A percentile compares a stretch with the other conserved stretches of the same genome.
Evolutionary conservation across 768 basidiomycete genomes (phyloP).

Genomic region (Porpolomopsis calyptriformis): DNA sequence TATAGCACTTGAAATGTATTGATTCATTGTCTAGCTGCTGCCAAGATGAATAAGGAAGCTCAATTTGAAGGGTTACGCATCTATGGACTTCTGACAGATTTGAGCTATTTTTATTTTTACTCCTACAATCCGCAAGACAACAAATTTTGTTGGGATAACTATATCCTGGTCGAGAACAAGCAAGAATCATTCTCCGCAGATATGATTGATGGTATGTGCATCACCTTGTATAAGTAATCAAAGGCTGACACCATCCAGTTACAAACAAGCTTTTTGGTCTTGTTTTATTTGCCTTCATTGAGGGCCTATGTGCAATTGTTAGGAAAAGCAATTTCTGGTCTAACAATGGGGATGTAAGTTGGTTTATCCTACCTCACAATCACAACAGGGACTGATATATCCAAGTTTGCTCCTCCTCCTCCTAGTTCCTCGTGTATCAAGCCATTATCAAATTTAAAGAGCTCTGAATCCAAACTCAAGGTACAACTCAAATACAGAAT

Average conservation of each 20-base stretch:
- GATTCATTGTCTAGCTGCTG: constrained; percentile 1
- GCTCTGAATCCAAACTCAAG: neutral
- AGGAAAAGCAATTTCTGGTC: neutral
- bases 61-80: constrained; percentile 2
- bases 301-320: neutral
- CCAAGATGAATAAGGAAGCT: constrained; percentile 2
- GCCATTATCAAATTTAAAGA: neutral
- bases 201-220: constrained; percentile 4
- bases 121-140: constrained; percentile 1
- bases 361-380: neutral
- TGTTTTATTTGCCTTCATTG: constrained; percentile 2
- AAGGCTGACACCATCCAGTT: neutral
- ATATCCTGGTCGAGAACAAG: neutral
- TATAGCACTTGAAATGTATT: neutral
- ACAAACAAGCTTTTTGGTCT: constrained; percentile 5
- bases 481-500: neutral
- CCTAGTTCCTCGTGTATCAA: neutral
- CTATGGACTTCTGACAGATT: constrained; percentile 5
- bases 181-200: neutral
- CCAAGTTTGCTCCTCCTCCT: neutral
- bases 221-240: neutral
- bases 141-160: neutral
- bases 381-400: neutral
- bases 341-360: constrained; percentile 2
- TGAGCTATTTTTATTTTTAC: neutral